Evolutionary conservation across 2,329 filamentous ascomycete genomes (phyloP).

Genomic region (Fusarium sp.): DNA sequence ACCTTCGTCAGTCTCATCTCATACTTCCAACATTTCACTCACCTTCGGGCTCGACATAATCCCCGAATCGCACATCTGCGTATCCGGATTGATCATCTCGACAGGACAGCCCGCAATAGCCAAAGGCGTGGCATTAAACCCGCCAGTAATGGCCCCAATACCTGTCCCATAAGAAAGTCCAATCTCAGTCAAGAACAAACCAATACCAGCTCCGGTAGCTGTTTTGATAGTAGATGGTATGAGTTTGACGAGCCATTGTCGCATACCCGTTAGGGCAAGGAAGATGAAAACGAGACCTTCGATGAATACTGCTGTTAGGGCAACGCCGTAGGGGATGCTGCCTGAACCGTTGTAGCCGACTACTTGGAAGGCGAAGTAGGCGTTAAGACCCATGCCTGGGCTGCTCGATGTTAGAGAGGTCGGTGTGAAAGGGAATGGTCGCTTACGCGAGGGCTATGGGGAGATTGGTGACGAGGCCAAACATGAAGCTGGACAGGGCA

Average conservation of each 20-base stretch:
- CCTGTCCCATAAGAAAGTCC: constrained; percentile 79
- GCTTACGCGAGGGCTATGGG: constrained; percentile 38
- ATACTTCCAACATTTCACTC: fast-evolving
- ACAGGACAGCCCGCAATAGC: constrained; percentile 74
- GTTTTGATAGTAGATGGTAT: constrained; percentile 85
- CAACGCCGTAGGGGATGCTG: constrained; percentile 75
- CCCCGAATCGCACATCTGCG: constrained; percentile 36
- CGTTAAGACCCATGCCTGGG: constrained; percentile 68
- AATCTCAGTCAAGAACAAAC: constrained; percentile 78
- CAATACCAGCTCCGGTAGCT: constrained; percentile 82
- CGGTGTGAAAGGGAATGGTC: too few relatives aligned
- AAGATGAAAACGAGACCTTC: constrained; percentile 83
- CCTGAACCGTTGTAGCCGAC: constrained; percentile 81
- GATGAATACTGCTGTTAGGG: constrained; percentile 82
- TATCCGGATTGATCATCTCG: constrained; percentile 26
- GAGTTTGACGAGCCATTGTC: constrained; percentile 83
- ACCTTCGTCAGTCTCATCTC: background rate
- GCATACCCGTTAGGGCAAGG: constrained; percentile 79
- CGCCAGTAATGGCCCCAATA: constrained; percentile 78
- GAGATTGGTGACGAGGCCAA: constrained; percentile 36
- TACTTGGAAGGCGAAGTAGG: constrained; percentile 76
- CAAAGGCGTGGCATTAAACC: constrained; percentile 68
- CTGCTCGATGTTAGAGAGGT: constrained; percentile 58
- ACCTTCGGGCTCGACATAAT: constrained; percentile 40
- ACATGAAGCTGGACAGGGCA: constrained; percentile 65